These are phyloP conservation scores for Staphylotrichum tortipilum DNA, from an alignment of 495 filamentous ascomycete genomes.

Conservation along the genomic window DNA sequence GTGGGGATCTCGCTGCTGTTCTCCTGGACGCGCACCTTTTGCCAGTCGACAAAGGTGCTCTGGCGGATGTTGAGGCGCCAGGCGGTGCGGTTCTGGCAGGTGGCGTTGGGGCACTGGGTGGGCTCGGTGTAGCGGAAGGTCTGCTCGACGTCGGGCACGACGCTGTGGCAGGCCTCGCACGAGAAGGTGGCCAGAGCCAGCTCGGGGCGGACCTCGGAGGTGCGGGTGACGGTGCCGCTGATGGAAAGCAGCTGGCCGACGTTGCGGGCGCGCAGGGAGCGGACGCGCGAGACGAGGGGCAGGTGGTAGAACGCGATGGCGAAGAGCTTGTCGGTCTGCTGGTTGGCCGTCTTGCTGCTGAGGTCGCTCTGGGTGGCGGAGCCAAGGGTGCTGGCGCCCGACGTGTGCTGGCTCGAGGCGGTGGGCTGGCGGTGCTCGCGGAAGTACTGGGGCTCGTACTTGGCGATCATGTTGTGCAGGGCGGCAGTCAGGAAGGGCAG, in stretches of 20 bases:
- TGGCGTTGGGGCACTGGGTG: conserved; percentile 85
- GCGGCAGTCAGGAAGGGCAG: conserved; percentile 84
- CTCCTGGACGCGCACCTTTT: conserved; percentile 95
- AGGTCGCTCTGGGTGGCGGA: conserved; percentile 56
- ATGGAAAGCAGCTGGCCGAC: conserved; percentile 90
- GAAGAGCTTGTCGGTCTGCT: conserved; percentile 95
- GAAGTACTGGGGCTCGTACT: conserved; percentile 91
- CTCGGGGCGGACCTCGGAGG: conserved; percentile 92
- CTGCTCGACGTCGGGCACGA: conserved; percentile 86
- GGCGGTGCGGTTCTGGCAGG: conserved; percentile 78
- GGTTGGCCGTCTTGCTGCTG: conserved; percentile 69
- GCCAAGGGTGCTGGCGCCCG: conserved; percentile 55
- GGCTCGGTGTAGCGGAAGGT: conserved; percentile 97
- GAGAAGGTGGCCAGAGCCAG: conserved; percentile 85
- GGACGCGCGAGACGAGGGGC: conserved; percentile 83
- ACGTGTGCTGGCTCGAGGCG: conserved; percentile 51
- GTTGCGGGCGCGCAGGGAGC: conserved; percentile 79
- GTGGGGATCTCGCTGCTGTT: conserved; percentile 97
- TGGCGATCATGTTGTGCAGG: conserved; percentile 85
- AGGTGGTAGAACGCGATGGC: conserved; percentile 94
- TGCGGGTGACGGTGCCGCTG: conserved; percentile 92
- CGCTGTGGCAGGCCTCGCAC: conserved; percentile 75
- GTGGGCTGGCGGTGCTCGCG: conserved; percentile 76
- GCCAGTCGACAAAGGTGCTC: conserved; percentile 98
- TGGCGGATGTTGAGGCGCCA: conserved; percentile 95